These are phyloP conservation scores for Lenzites betulinus DNA, from an alignment of 768 basidiomycete genomes.

Conservation along the genomic window DNA sequence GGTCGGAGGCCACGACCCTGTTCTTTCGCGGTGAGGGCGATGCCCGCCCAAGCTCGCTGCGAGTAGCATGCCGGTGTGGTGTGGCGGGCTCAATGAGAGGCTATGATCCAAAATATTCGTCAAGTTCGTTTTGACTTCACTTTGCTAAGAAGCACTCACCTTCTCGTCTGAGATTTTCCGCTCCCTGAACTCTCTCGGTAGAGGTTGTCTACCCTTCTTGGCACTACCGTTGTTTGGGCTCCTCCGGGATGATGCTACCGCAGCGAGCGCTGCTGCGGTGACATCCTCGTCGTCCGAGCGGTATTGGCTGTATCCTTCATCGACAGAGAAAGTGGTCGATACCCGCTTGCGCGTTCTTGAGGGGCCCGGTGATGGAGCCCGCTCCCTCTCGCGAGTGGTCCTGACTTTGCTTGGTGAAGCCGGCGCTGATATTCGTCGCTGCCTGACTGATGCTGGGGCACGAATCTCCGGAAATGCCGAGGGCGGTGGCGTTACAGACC, in stretches of 20 bases:
- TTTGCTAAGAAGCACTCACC: conserved; percentile 34
- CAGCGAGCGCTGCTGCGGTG: conserved; percentile 59
- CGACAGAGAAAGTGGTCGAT: conserved; percentile 38
- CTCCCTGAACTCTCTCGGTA: conserved; percentile 52
- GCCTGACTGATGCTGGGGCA: conserved; percentile 35
- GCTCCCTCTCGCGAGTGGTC: conserved; percentile 20
- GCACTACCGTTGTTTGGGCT: conserved; percentile 44
- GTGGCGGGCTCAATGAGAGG: conserved; percentile 24
- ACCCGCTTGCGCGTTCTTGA: conserved; percentile 46
- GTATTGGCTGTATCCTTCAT: conserved; percentile 21
- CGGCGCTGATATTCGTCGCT: conserved; percentile 51
- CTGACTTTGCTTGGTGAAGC: conserved; percentile 42
- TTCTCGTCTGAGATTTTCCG: conserved; percentile 42
- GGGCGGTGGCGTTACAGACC: conserved; percentile 37
- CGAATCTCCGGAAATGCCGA: conserved; percentile 24
- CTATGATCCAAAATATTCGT: neutral
- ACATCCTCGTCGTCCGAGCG: conserved; percentile 41
- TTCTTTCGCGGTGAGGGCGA: conserved; percentile 28
- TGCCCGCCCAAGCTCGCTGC: conserved; percentile 12
- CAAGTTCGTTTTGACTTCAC: neutral
- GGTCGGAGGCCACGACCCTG: conserved; percentile 15
- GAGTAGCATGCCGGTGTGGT: conserved; percentile 25
- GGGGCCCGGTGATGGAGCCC: conserved; percentile 42
- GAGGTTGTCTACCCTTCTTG: conserved; percentile 47
- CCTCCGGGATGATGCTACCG: conserved; percentile 57